Percentiles rank a stretch among this genome's conserved stretches.
Conservation (phyloP, 768 basidiomycete genomes). For the Calvatia gigantea region DNA sequence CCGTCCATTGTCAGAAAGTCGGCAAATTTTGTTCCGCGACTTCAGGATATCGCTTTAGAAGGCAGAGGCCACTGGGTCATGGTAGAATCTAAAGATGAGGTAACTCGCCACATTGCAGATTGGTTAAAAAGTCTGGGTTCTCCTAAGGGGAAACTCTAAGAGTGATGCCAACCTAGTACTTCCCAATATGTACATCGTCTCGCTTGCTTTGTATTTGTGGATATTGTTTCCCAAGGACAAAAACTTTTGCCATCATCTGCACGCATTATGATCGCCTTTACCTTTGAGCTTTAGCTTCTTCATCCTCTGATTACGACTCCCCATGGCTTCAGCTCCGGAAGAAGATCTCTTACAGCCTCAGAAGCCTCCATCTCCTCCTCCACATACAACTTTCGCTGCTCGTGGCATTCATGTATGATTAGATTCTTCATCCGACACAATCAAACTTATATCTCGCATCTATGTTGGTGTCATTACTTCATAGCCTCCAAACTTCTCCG, state of each 20-base stretch:
- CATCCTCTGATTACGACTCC: not conserved
- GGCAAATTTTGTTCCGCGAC: conserved; percentile 44
- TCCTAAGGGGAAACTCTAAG: conserved; percentile 10
- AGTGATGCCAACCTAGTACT: not conserved
- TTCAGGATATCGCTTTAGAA: conserved; percentile 51
- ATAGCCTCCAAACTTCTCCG: conserved; percentile 76
- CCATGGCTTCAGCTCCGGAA: conserved; percentile 17
- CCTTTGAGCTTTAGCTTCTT: not conserved
- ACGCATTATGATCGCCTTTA: no score
- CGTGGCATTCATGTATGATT: conserved; percentile 71
- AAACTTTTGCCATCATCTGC: no score
- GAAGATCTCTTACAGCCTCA: conserved; percentile 56
- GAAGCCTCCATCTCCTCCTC: conserved; percentile 69
- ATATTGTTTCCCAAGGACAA: not conserved
- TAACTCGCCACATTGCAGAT: conserved; percentile 43
- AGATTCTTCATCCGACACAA: conserved; percentile 6
- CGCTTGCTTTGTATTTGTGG: not conserved
- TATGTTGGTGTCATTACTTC: conserved; percentile 11
- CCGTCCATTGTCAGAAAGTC: conserved; percentile 37
- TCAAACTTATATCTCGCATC: conserved; percentile 18
- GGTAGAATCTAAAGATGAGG: conserved; percentile 54
- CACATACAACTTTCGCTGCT: conserved; percentile 64
- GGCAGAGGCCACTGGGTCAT: conserved; percentile 68
- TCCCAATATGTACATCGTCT: not conserved
- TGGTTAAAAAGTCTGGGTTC: conserved; percentile 41